Evolutionary conservation across 2,329 filamentous ascomycete genomes (phyloP).

Genomic region (Aspergillus piperis): DNA sequence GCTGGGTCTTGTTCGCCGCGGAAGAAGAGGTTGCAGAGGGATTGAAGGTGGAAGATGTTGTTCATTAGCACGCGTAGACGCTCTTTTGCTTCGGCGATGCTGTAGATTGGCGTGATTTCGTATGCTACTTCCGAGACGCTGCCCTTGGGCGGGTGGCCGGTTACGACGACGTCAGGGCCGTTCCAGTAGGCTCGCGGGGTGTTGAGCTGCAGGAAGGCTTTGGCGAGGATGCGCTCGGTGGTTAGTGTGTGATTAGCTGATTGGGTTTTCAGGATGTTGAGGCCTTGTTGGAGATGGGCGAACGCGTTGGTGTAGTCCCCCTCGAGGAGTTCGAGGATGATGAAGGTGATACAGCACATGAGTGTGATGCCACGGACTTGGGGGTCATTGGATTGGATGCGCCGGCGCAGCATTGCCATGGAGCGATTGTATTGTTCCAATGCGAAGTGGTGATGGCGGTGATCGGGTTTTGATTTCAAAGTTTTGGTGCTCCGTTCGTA

Average conservation of each 20-base stretch:
- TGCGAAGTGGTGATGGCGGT: conserved; percentile 7
- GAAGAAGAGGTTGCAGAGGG: background rate
- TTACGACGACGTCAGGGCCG: background rate
- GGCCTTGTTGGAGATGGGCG: background rate
- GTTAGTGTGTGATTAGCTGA: background rate
- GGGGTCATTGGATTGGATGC: conserved; percentile 8
- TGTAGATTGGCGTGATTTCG: background rate
- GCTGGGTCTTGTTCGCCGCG: background rate
- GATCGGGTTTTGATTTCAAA: background rate
- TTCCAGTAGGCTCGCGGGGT: background rate
- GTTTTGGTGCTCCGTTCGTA: background rate
- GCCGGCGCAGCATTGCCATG: background rate
- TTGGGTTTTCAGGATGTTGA: background rate
- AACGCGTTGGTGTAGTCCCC: background rate
- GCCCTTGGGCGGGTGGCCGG: background rate
- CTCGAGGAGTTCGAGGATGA: background rate
- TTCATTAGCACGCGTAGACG: background rate
- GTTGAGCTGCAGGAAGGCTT: background rate
- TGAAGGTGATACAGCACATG: conserved; percentile 10
- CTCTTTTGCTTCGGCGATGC: background rate
- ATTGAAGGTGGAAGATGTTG: background rate
- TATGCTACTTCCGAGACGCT: background rate
- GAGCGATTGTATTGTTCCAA: conserved; percentile 10
- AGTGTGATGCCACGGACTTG: conserved; percentile 5
- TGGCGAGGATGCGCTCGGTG: background rate